Evolutionary conservation across 176 grass and related monocot species (phyloP).

Genomic region (Melocanna baccifera): DNA sequence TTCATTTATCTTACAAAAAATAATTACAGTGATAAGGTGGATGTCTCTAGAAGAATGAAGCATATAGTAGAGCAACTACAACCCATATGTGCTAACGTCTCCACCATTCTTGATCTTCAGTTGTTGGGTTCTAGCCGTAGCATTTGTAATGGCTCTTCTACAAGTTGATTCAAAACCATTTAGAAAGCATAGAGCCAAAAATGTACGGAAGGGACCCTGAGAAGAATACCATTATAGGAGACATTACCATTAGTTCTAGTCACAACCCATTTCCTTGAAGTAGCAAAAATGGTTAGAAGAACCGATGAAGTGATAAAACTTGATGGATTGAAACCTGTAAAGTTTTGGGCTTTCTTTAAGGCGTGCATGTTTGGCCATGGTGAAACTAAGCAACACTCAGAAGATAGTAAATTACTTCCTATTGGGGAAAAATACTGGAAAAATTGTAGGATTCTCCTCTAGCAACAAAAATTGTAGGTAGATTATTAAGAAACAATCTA

Average conservation of each 20-base stretch:
- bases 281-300: not conserved
- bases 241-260: slow-evolving; percentile 11
- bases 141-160: not conserved
- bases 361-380: not conserved
- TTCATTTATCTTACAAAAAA: not conserved
- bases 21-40: not conserved
- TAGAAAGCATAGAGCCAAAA: not conserved
- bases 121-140: not conserved
- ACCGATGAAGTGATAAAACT: not conserved
- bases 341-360: not conserved
- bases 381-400: fast-evolving
- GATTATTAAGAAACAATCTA: too few species aligned
- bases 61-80: not conserved
- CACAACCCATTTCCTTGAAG: not conserved
- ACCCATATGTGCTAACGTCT: not conserved
- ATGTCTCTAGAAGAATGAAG: not conserved
- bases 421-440: not conserved
- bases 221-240: not conserved
- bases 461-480: slow-evolving; percentile 30
- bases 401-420: not conserved
- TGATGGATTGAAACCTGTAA: not conserved
- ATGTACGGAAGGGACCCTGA: slow-evolving; percentile 15
- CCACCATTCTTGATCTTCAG: not conserved
- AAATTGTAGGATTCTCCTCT: slow-evolving; percentile 16
- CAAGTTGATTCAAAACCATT: not conserved